Conservation (phyloP, 306 rosid genomes). For the Rubus parviflorus region DNA sequence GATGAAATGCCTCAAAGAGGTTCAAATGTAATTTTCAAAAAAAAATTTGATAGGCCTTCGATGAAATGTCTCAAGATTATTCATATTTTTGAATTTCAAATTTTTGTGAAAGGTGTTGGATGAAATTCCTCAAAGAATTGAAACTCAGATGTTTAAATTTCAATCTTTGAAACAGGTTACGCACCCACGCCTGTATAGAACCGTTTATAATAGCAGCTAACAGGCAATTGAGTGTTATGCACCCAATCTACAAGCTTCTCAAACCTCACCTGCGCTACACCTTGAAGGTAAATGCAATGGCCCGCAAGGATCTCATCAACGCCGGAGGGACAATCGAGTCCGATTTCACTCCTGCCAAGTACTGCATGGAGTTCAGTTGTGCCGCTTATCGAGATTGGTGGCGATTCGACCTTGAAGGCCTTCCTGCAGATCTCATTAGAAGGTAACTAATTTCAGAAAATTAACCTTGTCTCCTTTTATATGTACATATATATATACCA, state of each 20-base stretch:
- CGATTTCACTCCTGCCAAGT: slow-evolving; percentile 76
- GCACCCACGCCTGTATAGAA: slow-evolving; percentile 70
- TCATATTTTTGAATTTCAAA: too few species aligned
- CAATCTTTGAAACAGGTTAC: slow-evolving; percentile 42
- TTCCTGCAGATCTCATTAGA: slow-evolving; percentile 84
- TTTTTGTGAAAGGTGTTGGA: too few species aligned
- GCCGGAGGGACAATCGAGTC: slow-evolving; percentile 72
- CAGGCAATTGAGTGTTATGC: slow-evolving; percentile 81
- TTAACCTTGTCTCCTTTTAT: background rate
- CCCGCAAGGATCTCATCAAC: slow-evolving; percentile 62
- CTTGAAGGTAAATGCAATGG: slow-evolving; percentile 70
- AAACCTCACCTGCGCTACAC: slow-evolving; percentile 93
- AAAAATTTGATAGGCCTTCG: too few species aligned
- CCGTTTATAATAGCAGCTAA: slow-evolving; percentile 79
- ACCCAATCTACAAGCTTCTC: slow-evolving; percentile 72
- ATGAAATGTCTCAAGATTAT: too few species aligned
- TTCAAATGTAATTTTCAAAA: too few species aligned
- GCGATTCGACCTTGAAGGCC: slow-evolving; percentile 78
- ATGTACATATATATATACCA: too few species aligned
- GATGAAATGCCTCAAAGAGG: too few species aligned
- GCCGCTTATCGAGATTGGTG: slow-evolving; percentile 72
- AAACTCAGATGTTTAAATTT: too few species aligned
- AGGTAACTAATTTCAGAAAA: slow-evolving; percentile 34
- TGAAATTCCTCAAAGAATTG: too few species aligned
- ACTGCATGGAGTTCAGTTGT: slow-evolving; percentile 72